Evolutionary conservation across 2,329 filamentous ascomycete genomes (phyloP).

Genomic region (Epichloe gansuensis): DNA sequence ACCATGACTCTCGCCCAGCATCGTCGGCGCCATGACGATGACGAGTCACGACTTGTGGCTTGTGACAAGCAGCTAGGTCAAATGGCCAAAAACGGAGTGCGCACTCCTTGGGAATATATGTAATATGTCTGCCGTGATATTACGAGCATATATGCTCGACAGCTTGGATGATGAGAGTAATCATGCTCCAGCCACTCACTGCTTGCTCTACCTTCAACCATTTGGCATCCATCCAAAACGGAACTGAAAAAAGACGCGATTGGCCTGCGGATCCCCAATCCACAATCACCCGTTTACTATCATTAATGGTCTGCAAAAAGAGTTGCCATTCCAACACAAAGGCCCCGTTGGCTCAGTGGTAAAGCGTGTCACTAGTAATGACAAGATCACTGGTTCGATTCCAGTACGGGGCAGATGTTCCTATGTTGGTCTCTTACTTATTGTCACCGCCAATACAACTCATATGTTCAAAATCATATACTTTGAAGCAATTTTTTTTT

Average conservation of each 20-base stretch:
- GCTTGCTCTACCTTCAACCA: too few species aligned
- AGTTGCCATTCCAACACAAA: fast-evolving
- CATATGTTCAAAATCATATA: too few species aligned
- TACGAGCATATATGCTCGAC: too few species aligned
- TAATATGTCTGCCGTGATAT: too few species aligned
- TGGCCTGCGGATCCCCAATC: too few species aligned
- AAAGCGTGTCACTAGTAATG: slow-evolving; percentile 25
- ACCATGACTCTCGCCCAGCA: neutral
- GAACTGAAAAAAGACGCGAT: too few species aligned
- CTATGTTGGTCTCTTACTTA: neutral
- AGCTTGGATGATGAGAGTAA: too few species aligned
- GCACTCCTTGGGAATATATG: too few species aligned
- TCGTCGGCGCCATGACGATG: neutral
- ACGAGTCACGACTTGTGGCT: neutral
- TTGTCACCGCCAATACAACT: too few species aligned
- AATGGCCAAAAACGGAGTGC: too few species aligned
- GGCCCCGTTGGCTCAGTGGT: slow-evolving; percentile 23
- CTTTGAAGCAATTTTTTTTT: too few species aligned
- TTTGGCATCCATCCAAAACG: too few species aligned
- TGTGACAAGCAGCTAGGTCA: neutral
- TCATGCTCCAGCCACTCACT: neutral
- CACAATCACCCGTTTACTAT: fast-evolving
- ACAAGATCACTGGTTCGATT: slow-evolving; percentile 24
- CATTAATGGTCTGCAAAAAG: neutral
- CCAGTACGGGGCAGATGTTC: slow-evolving; percentile 16